Evolutionary conservation across 2,329 filamentous ascomycete species (phyloP).

Genomic region (Aspergillus quadricinctus): DNA sequence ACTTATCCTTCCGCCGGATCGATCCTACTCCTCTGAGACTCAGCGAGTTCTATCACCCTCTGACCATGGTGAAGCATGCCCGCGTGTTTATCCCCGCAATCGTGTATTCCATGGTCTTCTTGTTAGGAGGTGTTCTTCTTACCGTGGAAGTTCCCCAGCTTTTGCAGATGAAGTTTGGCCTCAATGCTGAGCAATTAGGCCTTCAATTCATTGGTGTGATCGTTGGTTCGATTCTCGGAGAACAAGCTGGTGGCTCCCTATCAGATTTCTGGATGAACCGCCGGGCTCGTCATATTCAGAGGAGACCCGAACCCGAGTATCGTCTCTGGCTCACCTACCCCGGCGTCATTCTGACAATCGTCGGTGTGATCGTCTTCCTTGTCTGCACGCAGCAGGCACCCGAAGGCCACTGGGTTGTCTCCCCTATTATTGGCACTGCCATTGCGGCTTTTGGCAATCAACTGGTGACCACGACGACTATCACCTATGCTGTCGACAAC

Average conservation of each 20-base stretch:
- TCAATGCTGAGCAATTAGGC: conserved; percentile 57
- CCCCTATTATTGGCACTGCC: conserved; percentile 53
- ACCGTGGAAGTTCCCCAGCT: conserved; percentile 59
- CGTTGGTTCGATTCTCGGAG: conserved; percentile 56
- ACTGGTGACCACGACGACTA: conserved; percentile 58
- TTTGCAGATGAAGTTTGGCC: conserved; percentile 52
- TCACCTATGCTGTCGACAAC: conserved; percentile 59
- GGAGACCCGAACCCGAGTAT: conserved; percentile 48
- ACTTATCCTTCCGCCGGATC: conserved; percentile 47
- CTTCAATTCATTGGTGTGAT: conserved; percentile 58
- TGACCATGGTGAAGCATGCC: conserved; percentile 43
- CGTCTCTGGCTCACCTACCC: conserved; percentile 57
- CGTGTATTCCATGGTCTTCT: conserved; percentile 57
- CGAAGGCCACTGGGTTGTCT: conserved; percentile 49
- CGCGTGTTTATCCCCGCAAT: conserved; percentile 51
- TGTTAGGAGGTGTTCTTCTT: conserved; percentile 51
- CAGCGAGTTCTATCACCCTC: conserved; percentile 51
- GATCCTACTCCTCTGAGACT: conserved; percentile 48
- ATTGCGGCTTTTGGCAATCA: conserved; percentile 56
- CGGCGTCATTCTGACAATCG: conserved; percentile 50
- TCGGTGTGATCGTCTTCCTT: conserved; percentile 55
- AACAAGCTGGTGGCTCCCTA: conserved; percentile 55
- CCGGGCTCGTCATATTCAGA: conserved; percentile 24
- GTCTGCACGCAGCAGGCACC: conserved; percentile 48
- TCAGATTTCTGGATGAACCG: conserved; percentile 56